phyloP scores from a whole-genome alignment of 306 rosid genomes.

The Biancaea sappan region DNA sequence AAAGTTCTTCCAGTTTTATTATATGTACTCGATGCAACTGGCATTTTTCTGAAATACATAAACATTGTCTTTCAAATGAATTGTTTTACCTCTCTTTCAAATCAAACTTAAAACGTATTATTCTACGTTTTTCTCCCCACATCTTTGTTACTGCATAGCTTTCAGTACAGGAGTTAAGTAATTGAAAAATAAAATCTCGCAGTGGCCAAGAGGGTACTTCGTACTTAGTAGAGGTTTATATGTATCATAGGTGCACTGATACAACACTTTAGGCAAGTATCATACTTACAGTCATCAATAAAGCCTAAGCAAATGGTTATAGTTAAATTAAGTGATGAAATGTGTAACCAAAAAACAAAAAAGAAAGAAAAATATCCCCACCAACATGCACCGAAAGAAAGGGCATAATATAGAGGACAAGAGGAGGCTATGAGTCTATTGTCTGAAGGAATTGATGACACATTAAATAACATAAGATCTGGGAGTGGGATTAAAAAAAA shows the following conservation, averaged over 20 bases:
- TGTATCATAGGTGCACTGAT: neutral
- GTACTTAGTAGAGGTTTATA: too few relatives aligned
- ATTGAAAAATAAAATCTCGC: too few relatives aligned
- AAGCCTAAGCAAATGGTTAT: neutral
- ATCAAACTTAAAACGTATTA: too few relatives aligned
- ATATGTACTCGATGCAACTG: too few relatives aligned
- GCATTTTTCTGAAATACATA: too few relatives aligned
- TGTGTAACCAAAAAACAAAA: neutral
- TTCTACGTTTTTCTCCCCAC: too few relatives aligned
- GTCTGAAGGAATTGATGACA: neutral
- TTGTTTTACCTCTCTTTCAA: too few relatives aligned
- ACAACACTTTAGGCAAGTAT: neutral
- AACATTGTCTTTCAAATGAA: too few relatives aligned
- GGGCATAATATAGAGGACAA: neutral
- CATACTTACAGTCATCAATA: neutral
- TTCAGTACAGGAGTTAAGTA: too few relatives aligned
- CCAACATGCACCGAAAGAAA: conserved; percentile 5
- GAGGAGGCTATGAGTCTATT: conserved; percentile 2
- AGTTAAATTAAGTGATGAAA: neutral
- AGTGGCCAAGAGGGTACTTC: too few relatives aligned
- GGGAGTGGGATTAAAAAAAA: neutral
- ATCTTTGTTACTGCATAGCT: too few relatives aligned
- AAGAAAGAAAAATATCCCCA: neutral
- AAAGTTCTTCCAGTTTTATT: too few relatives aligned
- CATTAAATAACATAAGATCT: neutral